Percentiles rank a stretch among this genome's conserved stretches.
phyloP scores from a whole-genome alignment of 164 flowering plant genomes.

The Stephania cephalantha region DNA sequence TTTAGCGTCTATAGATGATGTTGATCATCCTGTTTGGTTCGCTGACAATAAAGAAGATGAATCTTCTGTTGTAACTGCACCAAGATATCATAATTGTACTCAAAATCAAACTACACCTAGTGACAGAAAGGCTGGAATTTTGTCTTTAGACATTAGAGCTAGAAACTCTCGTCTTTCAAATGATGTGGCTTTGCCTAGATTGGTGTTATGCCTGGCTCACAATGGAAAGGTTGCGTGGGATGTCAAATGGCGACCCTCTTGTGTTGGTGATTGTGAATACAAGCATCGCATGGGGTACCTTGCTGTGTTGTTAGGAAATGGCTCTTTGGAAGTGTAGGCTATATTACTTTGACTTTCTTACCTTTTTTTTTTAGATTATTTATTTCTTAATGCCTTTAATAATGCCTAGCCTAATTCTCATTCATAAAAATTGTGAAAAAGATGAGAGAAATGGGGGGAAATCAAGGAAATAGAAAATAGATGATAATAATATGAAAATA shows the following conservation, averaged over 20 bases:
- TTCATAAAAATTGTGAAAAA: background rate
- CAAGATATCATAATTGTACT: slow-evolving; percentile 10
- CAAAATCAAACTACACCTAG: slow-evolving; percentile 8
- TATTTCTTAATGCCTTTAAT: background rate
- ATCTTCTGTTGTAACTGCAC: slow-evolving; percentile 10
- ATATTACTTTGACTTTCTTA: slow-evolving; percentile 11
- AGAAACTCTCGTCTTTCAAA: slow-evolving; percentile 25
- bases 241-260: slow-evolving; percentile 78
- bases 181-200: slow-evolving; percentile 56
- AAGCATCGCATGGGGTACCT: slow-evolving; percentile 74
- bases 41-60: slow-evolving; percentile 10
- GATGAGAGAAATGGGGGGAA: background rate
- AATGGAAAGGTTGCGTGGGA: slow-evolving; percentile 99
- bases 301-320: slow-evolving; percentile 91
- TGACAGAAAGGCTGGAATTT: slow-evolving; percentile 5
- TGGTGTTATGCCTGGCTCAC: slow-evolving; percentile 77
- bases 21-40: slow-evolving; percentile 1
- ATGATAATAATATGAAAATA: background rate
- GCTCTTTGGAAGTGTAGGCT: slow-evolving; percentile 92
- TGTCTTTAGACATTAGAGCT: slow-evolving; percentile 10
- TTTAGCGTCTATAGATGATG: slow-evolving; percentile 8
- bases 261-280: slow-evolving; percentile 24
- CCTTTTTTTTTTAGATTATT: background rate
- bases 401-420: background rate
- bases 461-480: background rate